Conservation (phyloP, 306 rosid species). For the Cicer arietinum region DNA sequence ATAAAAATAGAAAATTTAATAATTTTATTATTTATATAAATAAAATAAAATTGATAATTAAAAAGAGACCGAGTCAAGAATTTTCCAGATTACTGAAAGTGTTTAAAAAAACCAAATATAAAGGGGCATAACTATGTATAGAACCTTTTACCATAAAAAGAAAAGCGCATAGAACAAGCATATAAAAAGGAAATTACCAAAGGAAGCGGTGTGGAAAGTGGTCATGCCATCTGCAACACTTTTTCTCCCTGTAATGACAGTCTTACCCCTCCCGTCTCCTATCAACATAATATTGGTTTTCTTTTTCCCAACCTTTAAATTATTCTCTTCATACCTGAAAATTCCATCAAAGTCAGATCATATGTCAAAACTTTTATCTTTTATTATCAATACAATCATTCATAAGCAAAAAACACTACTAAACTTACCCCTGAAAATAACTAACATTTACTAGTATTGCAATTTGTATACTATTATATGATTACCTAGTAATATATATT, state of each 20-base stretch:
- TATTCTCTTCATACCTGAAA: constrained; percentile 87
- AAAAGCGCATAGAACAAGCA: background rate
- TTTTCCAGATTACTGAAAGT: too few species aligned
- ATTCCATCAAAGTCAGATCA: constrained; percentile 36
- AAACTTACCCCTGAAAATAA: background rate
- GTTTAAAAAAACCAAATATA: background rate
- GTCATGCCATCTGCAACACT: constrained; percentile 57
- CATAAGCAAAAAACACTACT: background rate
- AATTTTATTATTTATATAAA: too few species aligned
- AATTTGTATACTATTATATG: background rate
- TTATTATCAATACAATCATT: background rate
- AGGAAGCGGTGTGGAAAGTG: constrained; percentile 90
- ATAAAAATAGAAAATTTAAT: too few species aligned
- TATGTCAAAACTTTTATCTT: constrained; percentile 27
- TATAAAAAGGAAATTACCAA: constrained; percentile 61
- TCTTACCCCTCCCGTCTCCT: constrained; percentile 83
- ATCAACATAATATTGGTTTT: constrained; percentile 84
- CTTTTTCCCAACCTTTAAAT: constrained; percentile 87
- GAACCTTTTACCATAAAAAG: background rate
- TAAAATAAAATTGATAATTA: too few species aligned
- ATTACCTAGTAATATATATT: too few species aligned
- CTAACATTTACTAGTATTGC: background rate
- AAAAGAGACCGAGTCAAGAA: too few species aligned
- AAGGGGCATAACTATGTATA: background rate
- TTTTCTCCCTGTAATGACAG: constrained; percentile 68